A percentile compares a stretch with the other conserved stretches of the same genome.
Evolutionary conservation across 352 stramenopile species (phyloP).

Genomic region (Pythium oligandrum): DNA sequence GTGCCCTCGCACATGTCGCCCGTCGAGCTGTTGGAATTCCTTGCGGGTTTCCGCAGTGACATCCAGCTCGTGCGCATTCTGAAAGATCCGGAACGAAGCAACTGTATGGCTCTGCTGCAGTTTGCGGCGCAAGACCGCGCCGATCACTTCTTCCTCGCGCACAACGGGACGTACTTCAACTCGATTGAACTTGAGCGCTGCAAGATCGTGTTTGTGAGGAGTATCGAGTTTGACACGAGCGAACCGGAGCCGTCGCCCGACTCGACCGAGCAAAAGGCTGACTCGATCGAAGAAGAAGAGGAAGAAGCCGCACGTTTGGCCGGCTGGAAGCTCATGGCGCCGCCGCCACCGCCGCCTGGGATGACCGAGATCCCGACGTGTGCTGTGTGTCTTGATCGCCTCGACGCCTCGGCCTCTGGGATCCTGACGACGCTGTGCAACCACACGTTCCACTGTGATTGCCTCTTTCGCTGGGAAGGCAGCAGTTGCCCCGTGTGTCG

Average conservation of each 20-base stretch:
- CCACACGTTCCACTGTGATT: slow-evolving; percentile 97
- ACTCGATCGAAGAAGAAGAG: slow-evolving; percentile 10
- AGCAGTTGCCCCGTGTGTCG: slow-evolving; percentile 95
- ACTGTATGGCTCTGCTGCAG: slow-evolving; percentile 85
- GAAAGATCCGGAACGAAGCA: slow-evolving; percentile 73
- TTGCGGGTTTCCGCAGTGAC: slow-evolving; percentile 63
- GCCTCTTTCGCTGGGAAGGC: slow-evolving; percentile 92
- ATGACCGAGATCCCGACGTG: slow-evolving; percentile 90
- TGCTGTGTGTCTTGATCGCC: slow-evolving; percentile 88
- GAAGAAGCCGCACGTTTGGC: slow-evolving; percentile 9
- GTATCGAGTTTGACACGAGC: slow-evolving; percentile 79
- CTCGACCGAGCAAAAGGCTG: slow-evolving; percentile 3
- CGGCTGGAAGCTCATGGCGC: slow-evolving; percentile 14
- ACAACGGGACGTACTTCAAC: slow-evolving; percentile 90
- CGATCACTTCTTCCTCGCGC: slow-evolving; percentile 82
- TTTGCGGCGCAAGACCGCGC: slow-evolving; percentile 74
- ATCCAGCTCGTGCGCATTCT: slow-evolving; percentile 78
- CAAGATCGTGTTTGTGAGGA: slow-evolving; percentile 88
- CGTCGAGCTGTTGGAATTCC: slow-evolving; percentile 82
- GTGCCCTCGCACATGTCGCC: slow-evolving; percentile 83
- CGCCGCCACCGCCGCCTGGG: slow-evolving; percentile 40
- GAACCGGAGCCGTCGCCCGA: slow-evolving; percentile 13
- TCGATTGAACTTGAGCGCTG: slow-evolving; percentile 89
- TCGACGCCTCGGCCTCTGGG: slow-evolving; percentile 80
- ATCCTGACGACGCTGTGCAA: slow-evolving; percentile 98